Conservation (phyloP, 306 rosid species). For the Fragaria ananassa region DNA sequence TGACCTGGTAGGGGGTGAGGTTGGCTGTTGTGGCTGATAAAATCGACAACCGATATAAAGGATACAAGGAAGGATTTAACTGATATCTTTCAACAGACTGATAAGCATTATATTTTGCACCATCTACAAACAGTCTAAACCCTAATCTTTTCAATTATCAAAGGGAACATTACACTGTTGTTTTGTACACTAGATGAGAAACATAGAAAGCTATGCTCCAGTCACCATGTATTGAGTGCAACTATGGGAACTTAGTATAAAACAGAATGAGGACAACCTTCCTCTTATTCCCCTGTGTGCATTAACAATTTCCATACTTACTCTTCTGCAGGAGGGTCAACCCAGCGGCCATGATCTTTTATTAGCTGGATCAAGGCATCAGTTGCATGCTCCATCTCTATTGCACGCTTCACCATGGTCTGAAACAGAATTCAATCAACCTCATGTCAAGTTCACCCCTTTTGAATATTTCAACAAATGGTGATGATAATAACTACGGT, state of each 20-base stretch:
- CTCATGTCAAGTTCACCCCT: conserved; percentile 16
- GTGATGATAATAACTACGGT: neutral
- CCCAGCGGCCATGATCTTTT: conserved; percentile 93
- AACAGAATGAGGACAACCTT: neutral
- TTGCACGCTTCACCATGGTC: conserved; percentile 90
- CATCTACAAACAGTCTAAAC: neutral
- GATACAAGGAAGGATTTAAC: neutral
- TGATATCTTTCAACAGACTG: neutral
- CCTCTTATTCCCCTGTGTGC: neutral
- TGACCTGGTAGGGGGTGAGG: too few species aligned
- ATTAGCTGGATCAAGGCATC: conserved; percentile 87
- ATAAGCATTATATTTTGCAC: neutral
- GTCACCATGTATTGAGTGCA: neutral
- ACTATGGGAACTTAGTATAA: neutral
- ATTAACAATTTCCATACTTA: conserved; percentile 3
- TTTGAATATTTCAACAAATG: neutral
- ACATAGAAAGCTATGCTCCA: neutral
- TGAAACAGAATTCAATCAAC: conserved; percentile 40
- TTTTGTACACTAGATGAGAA: neutral
- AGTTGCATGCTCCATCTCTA: conserved; percentile 90
- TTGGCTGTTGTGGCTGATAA: too few species aligned
- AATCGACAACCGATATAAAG: too few species aligned
- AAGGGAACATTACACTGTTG: conserved; percentile 13
- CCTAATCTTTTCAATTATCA: neutral
- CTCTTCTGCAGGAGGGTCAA: conserved; percentile 79